A percentile compares a stretch with the other conserved stretches of the same genome.
Conservation (phyloP, 2,329 filamentous ascomycete species). For the Stenocarpella maydis region DNA sequence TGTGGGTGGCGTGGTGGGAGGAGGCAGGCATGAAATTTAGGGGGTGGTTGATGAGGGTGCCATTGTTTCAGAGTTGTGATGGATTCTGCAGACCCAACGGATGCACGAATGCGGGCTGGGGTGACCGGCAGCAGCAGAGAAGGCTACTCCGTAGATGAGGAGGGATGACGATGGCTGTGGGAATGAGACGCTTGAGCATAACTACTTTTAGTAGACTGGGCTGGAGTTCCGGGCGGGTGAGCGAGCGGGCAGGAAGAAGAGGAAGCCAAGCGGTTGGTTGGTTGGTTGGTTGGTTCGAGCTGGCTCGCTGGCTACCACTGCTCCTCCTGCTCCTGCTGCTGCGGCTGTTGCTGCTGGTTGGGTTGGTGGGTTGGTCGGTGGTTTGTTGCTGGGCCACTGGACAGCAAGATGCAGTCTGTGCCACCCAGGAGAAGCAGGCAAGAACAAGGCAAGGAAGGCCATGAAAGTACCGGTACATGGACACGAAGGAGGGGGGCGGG, state of each 20-base stretch:
- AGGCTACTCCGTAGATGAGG: no score
- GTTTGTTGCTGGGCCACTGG: constrained; percentile 20
- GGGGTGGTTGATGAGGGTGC: constrained; percentile 29
- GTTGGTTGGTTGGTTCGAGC: not conserved
- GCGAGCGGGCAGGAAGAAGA: no score
- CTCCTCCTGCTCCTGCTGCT: not conserved
- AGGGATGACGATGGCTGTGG: not conserved
- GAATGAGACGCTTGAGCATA: constrained; percentile 2
- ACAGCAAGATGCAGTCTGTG: no score
- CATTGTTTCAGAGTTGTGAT: constrained; percentile 35
- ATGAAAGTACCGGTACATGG: constrained; percentile 27
- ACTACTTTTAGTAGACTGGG: constrained; percentile 23
- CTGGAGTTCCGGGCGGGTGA: no score
- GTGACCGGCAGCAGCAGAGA: no score
- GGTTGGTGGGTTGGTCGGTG: not conserved
- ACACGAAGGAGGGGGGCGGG: constrained; percentile 7
- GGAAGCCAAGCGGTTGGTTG: no score
- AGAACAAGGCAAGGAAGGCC: not conserved
- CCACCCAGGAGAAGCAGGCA: no score
- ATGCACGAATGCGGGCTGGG: not conserved
- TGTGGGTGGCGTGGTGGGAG: not conserved
- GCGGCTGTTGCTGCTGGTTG: not conserved
- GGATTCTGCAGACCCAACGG: constrained; percentile 10
- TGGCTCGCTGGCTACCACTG: not conserved
- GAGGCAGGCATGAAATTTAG: constrained; percentile 34